These are phyloP conservation scores for Lentinula aciculospora DNA, from an alignment of 768 basidiomycete genomes.

Conservation along the genomic window DNA sequence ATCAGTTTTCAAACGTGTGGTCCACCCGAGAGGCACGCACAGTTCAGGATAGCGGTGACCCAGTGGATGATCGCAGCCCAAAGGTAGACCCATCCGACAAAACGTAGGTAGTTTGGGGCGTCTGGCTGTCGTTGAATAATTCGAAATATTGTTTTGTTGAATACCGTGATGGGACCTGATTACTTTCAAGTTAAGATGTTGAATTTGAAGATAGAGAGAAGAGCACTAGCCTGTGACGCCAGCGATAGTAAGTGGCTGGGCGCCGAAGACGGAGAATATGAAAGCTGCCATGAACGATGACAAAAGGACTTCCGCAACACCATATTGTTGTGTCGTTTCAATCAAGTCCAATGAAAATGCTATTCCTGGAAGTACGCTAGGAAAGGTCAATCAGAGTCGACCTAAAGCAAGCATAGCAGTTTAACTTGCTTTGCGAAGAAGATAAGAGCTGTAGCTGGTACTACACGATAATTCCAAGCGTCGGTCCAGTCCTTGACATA, in stretches of 20 bases:
- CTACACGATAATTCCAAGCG: constrained; percentile 86
- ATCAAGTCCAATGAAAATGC: constrained; percentile 92
- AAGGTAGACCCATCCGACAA: constrained; percentile 89
- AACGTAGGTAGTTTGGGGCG: constrained; percentile 74
- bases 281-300: constrained; percentile 88
- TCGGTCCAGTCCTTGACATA: constrained; percentile 88
- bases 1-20: neutral
- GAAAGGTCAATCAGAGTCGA: constrained; percentile 9
- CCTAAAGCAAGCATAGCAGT: constrained; percentile 6
- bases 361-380: constrained; percentile 80
- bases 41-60: constrained; percentile 75
- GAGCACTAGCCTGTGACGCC: constrained; percentile 70
- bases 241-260: constrained; percentile 87
- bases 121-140: constrained; percentile 55
- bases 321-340: constrained; percentile 86
- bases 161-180: constrained; percentile 83
- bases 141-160: constrained; percentile 85
- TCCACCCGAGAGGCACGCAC: constrained; percentile 29
- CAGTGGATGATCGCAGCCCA: constrained; percentile 88
- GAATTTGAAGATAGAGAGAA: neutral
- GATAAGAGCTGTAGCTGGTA: constrained; percentile 82
- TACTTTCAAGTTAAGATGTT: neutral
- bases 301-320: constrained; percentile 80
- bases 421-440: constrained; percentile 74
- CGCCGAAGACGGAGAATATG: constrained; percentile 81